These are phyloP conservation scores for Saccharum officinarum DNA, from an alignment of 176 grass and related monocot species.

Conservation along the genomic window DNA sequence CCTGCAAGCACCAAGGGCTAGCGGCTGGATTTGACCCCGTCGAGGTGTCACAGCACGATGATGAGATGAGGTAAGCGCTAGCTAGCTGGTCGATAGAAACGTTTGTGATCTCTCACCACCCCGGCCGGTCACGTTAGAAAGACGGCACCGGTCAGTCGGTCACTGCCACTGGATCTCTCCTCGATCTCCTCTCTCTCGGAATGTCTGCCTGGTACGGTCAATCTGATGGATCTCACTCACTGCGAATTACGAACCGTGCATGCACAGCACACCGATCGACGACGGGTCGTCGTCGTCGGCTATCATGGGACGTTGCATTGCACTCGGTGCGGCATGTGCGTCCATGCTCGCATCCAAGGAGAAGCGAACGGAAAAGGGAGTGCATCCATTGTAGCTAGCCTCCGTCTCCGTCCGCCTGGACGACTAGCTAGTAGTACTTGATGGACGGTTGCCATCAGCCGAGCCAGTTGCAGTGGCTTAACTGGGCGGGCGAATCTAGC, in stretches of 20 bases:
- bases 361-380: conserved; percentile 29
- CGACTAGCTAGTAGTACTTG: not conserved
- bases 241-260: not conserved
- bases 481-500: too few relatives aligned
- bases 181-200: not conserved
- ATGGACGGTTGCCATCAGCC: conserved; percentile 1
- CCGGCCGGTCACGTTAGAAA: not conserved
- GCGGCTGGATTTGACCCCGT: conserved; percentile 20
- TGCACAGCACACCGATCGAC: not conserved
- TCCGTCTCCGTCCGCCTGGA: not conserved
- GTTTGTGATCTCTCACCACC: not conserved
- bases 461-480: conserved; percentile 4
- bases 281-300: not conserved
- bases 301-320: not conserved
- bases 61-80: not conserved
- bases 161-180: not conserved
- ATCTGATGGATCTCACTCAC: not conserved
- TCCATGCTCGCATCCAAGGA: not conserved
- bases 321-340: not conserved
- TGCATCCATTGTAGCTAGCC: conserved; percentile 35
- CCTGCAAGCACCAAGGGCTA: conserved; percentile 7
- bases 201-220: not conserved
- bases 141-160: not conserved
- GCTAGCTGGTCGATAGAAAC: not conserved
- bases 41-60: not conserved